phyloP scores from a whole-genome alignment of 768 basidiomycete genomes.

The Myochromella boudieri region DNA sequence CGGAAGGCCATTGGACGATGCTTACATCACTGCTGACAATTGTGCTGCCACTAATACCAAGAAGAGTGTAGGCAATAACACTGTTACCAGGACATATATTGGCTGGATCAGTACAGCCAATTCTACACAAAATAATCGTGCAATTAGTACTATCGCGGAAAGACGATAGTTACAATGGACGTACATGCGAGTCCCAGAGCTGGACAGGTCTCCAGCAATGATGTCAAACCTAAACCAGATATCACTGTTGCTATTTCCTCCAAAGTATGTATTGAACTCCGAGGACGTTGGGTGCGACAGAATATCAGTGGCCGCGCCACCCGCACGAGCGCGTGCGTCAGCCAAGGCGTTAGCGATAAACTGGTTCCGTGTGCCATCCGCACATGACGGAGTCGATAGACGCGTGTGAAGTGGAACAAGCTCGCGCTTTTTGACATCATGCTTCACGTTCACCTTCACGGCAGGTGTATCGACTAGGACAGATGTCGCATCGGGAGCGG shows the following conservation, averaged over 20 bases:
- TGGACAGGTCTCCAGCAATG: constrained; percentile 8
- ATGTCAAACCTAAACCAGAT: constrained; percentile 8
- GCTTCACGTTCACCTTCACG: constrained; percentile 4
- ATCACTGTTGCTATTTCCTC: constrained; percentile 2
- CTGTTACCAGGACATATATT: constrained; percentile 6
- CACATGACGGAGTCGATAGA: constrained; percentile 3
- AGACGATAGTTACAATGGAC: neutral
- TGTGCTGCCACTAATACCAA: constrained; percentile 1
- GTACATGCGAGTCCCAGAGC: constrained; percentile 10
- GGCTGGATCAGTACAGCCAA: constrained; percentile 7
- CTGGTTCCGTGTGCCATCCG: neutral
- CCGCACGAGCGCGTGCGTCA: constrained; percentile 4
- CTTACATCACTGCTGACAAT: constrained; percentile 13
- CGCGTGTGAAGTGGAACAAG: neutral
- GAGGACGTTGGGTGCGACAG: constrained; percentile 4
- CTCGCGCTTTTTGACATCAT: constrained; percentile 5
- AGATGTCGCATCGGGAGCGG: neutral
- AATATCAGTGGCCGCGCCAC: constrained; percentile 10
- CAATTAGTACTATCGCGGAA: neutral
- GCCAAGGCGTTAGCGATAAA: constrained; percentile 1
- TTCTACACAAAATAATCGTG: neutral
- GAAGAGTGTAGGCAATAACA: constrained; percentile 12
- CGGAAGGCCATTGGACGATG: neutral
- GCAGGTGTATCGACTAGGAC: constrained; percentile 2
- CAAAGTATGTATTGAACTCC: constrained; percentile 11